These are phyloP conservation scores for Phaeosphaeriaceae sp. DNA, from an alignment of 2,329 filamentous ascomycete genomes.

Conservation along the genomic window DNA sequence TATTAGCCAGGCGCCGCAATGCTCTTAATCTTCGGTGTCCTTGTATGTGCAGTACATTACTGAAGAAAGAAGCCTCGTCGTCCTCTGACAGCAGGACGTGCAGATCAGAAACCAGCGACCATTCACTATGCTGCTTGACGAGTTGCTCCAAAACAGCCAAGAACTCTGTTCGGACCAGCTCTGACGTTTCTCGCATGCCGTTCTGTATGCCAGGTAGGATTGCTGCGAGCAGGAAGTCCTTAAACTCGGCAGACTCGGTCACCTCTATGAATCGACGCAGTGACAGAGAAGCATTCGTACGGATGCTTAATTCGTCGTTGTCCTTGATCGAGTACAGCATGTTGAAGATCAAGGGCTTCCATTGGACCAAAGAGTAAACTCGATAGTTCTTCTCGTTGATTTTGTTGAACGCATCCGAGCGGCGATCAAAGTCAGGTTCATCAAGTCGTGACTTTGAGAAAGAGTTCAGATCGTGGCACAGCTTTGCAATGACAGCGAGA, in stretches of 20 bases:
- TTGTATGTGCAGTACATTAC: conserved; percentile 89
- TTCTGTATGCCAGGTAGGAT: conserved; percentile 79
- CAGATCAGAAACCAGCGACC: conserved; percentile 78
- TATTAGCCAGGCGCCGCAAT: conserved; percentile 75
- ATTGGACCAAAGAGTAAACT: conserved; percentile 74
- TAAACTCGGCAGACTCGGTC: conserved; percentile 59
- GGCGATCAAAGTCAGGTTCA: conserved; percentile 86
- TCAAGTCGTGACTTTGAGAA: conserved; percentile 76
- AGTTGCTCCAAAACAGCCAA: conserved; percentile 81
- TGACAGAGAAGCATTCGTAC: conserved; percentile 82
- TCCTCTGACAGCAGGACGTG: conserved; percentile 74
- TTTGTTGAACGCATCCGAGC: conserved; percentile 76
- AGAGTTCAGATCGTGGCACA: conserved; percentile 84
- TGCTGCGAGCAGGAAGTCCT: conserved; percentile 67
- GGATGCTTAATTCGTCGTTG: conserved; percentile 86
- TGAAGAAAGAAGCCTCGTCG: conserved; percentile 87
- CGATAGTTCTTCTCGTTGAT: conserved; percentile 71
- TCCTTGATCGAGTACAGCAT: conserved; percentile 86
- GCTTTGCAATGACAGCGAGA: conserved; percentile 68
- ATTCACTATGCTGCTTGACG: conserved; percentile 73
- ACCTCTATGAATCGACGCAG: conserved; percentile 78
- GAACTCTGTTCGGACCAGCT: conserved; percentile 84
- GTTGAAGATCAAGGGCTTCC: conserved; percentile 88
- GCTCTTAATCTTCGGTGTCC: conserved; percentile 86
- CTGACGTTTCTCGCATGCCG: conserved; percentile 79